A percentile compares a stretch with the other conserved stretches of the same genome.
These are phyloP conservation scores for Macaranga tanarius DNA, from an alignment of 441 rosid genomes.

Conservation along the genomic window DNA sequence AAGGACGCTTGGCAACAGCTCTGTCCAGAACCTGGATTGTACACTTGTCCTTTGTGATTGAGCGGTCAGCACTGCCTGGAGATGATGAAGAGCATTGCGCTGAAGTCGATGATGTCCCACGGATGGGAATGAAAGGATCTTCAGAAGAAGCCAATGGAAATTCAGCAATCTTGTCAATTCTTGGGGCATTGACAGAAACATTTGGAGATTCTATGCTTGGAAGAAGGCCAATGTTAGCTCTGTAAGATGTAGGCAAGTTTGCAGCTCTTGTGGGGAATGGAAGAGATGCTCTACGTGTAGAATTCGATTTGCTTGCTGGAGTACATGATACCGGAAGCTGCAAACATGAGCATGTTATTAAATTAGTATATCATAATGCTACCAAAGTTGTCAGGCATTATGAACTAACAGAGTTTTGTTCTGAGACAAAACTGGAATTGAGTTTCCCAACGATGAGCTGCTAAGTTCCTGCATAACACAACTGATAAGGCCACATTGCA, in stretches of 20 bases:
- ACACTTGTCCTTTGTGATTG: conserved; percentile 81
- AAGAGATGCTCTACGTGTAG: conserved; percentile 63
- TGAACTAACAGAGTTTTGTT: neutral
- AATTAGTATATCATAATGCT: neutral
- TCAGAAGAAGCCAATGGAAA: conserved; percentile 74
- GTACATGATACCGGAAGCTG: conserved; percentile 58
- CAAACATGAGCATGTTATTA: conserved; percentile 18
- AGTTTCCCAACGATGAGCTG: neutral
- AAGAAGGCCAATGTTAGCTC: conserved; percentile 41
- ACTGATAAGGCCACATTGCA: neutral
- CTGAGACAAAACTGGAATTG: neutral
- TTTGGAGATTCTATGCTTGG: conserved; percentile 63
- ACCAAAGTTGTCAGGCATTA: neutral
- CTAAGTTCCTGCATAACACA: neutral
- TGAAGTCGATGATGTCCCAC: conserved; percentile 42
- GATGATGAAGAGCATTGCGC: conserved; percentile 60
- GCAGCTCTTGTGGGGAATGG: conserved; percentile 42
- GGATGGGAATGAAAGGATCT: conserved; percentile 49
- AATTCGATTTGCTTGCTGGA: conserved; percentile 36
- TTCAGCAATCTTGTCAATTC: conserved; percentile 80
- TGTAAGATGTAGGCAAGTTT: conserved; percentile 29
- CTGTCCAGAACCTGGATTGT: conserved; percentile 58
- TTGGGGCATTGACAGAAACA: conserved; percentile 81
- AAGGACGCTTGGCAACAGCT: conserved; percentile 26
- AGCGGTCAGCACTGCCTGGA: conserved; percentile 45